Evolutionary conservation across 495 filamentous ascomycete species (phyloP).

Genomic region (Hypomontagnella monticulosa): DNA sequence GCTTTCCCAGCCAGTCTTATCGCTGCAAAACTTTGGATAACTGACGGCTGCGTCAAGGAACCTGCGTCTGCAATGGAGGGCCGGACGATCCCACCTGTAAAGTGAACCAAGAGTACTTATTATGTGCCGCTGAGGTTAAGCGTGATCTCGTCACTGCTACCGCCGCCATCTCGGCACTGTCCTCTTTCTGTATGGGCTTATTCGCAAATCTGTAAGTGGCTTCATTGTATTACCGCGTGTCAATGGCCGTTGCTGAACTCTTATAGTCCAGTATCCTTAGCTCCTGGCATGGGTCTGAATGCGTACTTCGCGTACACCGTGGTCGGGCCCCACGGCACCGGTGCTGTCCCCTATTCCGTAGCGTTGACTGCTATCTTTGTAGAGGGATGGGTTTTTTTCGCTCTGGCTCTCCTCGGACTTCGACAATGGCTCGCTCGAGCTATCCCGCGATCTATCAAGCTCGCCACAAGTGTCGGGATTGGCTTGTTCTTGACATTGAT

Average conservation of each 20-base stretch:
- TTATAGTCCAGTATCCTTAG: slow-evolving; percentile 74
- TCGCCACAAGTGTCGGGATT: slow-evolving; percentile 84
- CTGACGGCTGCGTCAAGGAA: slow-evolving; percentile 55
- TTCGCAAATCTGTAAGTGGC: slow-evolving; percentile 64
- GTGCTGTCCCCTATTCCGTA: slow-evolving; percentile 71
- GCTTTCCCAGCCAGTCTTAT: neutral
- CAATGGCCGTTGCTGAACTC: neutral
- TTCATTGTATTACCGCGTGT: neutral
- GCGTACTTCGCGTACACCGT: slow-evolving; percentile 87
- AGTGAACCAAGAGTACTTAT: slow-evolving; percentile 64
- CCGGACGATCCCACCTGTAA: slow-evolving; percentile 63
- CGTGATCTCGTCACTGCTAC: slow-evolving; percentile 82
- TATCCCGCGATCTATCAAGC: slow-evolving; percentile 80
- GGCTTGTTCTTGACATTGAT: slow-evolving; percentile 84
- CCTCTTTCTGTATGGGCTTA: slow-evolving; percentile 78
- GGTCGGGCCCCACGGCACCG: slow-evolving; percentile 75
- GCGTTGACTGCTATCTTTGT: slow-evolving; percentile 85
- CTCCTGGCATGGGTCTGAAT: slow-evolving; percentile 86
- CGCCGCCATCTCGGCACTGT: slow-evolving; percentile 76
- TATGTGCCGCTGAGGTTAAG: slow-evolving; percentile 67
- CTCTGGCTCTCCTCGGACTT: slow-evolving; percentile 75
- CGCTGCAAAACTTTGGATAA: neutral
- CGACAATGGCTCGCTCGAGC: slow-evolving; percentile 84
- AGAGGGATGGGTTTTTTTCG: slow-evolving; percentile 78
- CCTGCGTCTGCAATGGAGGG: slow-evolving; percentile 71